phyloP scores from a whole-genome alignment of 1,139 yeast genomes.

The Taphrina pruni region DNA sequence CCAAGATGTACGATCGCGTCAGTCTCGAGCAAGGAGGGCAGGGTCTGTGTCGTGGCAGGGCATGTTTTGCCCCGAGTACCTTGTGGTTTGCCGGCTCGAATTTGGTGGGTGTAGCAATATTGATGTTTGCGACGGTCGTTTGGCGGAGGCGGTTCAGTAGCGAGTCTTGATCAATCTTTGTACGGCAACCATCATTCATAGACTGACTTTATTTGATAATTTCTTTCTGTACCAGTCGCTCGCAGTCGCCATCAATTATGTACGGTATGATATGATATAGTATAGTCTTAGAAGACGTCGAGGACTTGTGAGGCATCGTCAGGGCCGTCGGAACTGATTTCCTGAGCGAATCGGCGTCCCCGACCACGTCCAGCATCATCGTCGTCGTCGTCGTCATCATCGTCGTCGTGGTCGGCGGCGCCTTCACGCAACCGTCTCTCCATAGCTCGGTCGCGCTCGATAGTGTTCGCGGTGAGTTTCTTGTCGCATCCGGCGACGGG shows the following conservation, averaged over 20 bases:
- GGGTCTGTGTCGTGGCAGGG: conserved; percentile 20
- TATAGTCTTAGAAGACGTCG: conserved; percentile 1
- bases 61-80: conserved; percentile 25
- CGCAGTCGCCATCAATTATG: background rate
- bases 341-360: background rate
- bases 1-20: conserved; percentile 62
- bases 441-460: conserved; percentile 26
- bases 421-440: conserved; percentile 25
- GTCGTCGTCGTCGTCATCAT: conserved; percentile 10
- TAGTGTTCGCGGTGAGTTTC: background rate
- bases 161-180: background rate
- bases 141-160: conserved; percentile 39
- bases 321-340: conserved; percentile 1
- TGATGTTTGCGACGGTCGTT: conserved; percentile 19
- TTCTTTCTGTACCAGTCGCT: background rate
- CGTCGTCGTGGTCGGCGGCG: conserved; percentile 33
- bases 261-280: too few relatives aligned
- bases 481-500: conserved; percentile 33
- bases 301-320: conserved; percentile 8
- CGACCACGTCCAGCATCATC: too few relatives aligned
- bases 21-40: conserved; percentile 10
- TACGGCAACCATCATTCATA: too few relatives aligned
- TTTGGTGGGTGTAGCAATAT: conserved; percentile 28
- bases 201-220: too few relatives aligned
- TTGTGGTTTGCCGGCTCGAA: conserved; percentile 21